Conservation (phyloP, 1,284 basidiomycete species). For the Apiotrichum gamsii region DNA sequence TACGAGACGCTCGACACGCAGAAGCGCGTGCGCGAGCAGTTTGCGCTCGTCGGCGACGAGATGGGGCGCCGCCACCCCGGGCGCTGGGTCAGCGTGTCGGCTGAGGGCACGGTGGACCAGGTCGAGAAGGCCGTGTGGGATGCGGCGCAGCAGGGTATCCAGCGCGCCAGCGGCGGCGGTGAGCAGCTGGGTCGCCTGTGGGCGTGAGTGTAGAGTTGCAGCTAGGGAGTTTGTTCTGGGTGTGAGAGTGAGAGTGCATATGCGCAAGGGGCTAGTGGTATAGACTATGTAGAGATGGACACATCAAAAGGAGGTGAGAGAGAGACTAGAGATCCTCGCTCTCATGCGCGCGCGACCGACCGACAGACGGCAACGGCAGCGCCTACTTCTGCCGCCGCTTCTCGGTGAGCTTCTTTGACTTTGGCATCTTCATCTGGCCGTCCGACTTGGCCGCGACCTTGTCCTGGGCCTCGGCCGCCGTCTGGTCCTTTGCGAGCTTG, state of each 20-base stretch:
- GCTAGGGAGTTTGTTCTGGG: no score
- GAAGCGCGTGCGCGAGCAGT: slow-evolving; percentile 59
- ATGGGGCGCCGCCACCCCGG: slow-evolving; percentile 23
- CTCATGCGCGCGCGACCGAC: not conserved
- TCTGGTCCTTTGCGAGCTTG: slow-evolving; percentile 42
- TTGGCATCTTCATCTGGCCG: slow-evolving; percentile 23
- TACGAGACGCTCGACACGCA: slow-evolving; percentile 79
- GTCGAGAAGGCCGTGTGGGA: slow-evolving; percentile 59
- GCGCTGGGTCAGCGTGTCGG: slow-evolving; percentile 63
- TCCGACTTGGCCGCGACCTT: slow-evolving; percentile 3
- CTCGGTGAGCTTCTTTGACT: slow-evolving; percentile 37
- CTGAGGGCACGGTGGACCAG: slow-evolving; percentile 54
- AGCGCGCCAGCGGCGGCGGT: not conserved
- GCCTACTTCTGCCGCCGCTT: slow-evolving; percentile 22
- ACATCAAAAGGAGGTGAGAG: not conserved
- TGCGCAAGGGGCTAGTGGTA: slow-evolving; percentile 5
- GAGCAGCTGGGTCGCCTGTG: slow-evolving; percentile 5
- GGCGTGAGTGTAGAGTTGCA: not conserved
- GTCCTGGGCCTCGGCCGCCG: slow-evolving; percentile 12
- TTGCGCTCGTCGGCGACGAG: slow-evolving; percentile 54
- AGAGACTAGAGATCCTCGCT: no score
- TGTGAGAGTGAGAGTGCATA: no score
- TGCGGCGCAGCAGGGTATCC: slow-evolving; percentile 49
- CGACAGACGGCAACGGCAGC: no score
- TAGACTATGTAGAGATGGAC: slow-evolving; percentile 6